Base-by-base conservation (phyloP, 371 early-diverging fungal species). In the Phascolomyces articulosus region DNA sequence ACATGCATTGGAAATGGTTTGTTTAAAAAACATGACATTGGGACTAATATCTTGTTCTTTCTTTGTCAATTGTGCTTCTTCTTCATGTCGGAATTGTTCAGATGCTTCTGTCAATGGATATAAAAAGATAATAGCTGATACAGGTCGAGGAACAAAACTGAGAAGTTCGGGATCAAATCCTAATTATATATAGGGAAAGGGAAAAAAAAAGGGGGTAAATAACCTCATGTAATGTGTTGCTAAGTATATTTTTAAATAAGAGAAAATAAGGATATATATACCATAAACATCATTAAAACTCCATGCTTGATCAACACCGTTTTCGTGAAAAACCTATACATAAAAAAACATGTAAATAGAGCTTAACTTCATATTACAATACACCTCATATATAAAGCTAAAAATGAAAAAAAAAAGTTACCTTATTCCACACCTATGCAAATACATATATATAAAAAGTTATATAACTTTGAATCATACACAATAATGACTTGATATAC, bases 1-100 rank as follows among this genome's bases (percentile, higher is more conserved):
- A 64, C 96, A 96, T 4, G 96, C 96, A 67, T 96, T 96, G 49
- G 83, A 69, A 55, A 95, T 95, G 11, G 95, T 95, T 74, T 96
- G 96, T 20, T 80, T 83, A 60, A 88, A 85, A 66, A 91, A 95
- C 64, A 87, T 86, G 18, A 92, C 65, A 16, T 87, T 70, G 41
- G 80, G 78, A 47, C 80, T 81, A 65, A 70, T 74, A 27, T 59
- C 62, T 57, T 80, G 85, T 23, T 85, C 86, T 16, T 74, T 55
- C 54, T 71, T 62, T 26, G 69, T 68, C 38, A 87, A 70, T 29
- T 68, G 66, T 15, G 72, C 71, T 63, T 77, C 77, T 66, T 91
- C 85, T 54, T 74, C 71, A 51, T 75, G 71, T 55, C 85, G 55
- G 61, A 70, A 80, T n/a, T 69, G 72, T 60, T 90, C 87, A 70